phyloP scores from a whole-genome alignment of 2,329 filamentous ascomycete genomes.

The Penicillium paneum region DNA sequence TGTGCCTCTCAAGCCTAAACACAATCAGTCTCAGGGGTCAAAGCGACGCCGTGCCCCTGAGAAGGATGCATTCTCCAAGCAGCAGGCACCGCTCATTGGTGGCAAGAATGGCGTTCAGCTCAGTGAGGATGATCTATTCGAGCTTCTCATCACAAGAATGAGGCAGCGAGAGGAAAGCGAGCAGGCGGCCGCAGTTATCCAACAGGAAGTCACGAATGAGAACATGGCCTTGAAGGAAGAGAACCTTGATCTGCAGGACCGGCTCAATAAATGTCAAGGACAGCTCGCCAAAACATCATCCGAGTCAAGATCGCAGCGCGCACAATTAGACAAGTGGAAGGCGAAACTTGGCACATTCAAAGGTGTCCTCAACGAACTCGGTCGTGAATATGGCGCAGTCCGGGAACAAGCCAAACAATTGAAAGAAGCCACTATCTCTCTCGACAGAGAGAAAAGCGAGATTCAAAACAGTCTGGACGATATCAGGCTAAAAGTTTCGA shows the following conservation, averaged over 20 bases:
- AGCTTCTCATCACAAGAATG: constrained; percentile 34
- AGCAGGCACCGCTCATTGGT: not conserved
- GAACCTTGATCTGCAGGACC: constrained; percentile 27
- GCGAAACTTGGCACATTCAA: constrained; percentile 33
- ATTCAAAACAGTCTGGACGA: constrained; percentile 26
- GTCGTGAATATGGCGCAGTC: constrained; percentile 33
- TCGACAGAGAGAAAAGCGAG: constrained; percentile 26
- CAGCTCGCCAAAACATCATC: constrained; percentile 20
- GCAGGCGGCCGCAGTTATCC: constrained; percentile 17
- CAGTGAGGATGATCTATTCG: constrained; percentile 37
- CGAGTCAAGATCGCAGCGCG: constrained; percentile 20
- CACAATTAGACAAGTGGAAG: constrained; percentile 36
- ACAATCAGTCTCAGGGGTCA: constrained; percentile 9
- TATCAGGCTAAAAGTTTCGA: constrained; percentile 21
- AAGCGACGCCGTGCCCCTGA: constrained; percentile 14
- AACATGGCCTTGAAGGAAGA: constrained; percentile 26
- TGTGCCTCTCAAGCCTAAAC: not conserved
- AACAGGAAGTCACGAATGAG: constrained; percentile 27
- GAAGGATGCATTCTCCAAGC: not conserved
- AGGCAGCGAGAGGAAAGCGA: constrained; percentile 37
- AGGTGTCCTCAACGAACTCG: constrained; percentile 33
- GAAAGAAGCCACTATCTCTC: constrained; percentile 21
- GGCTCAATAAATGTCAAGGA: constrained; percentile 19
- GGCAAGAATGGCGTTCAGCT: constrained; percentile 10
- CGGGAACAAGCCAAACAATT: constrained; percentile 30